Evolutionary conservation across 768 basidiomycete species (phyloP).

Genomic region (Lyophyllum shimeji): DNA sequence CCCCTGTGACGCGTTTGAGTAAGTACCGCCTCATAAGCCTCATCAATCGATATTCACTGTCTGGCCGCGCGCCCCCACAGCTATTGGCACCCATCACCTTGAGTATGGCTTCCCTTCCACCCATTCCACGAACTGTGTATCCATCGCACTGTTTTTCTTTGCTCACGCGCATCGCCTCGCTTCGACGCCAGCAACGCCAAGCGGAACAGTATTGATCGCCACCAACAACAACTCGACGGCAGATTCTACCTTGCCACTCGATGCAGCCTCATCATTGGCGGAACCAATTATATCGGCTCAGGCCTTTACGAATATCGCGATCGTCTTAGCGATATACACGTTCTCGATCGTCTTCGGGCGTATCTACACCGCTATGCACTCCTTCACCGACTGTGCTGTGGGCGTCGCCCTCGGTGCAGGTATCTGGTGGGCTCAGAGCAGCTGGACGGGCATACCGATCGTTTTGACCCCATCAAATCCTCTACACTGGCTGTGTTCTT

Average conservation of each 20-base stretch:
- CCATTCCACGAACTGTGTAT: constrained; percentile 89
- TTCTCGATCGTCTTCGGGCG: constrained; percentile 78
- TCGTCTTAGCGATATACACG: constrained; percentile 55
- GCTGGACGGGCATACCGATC: constrained; percentile 39
- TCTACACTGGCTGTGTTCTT: constrained; percentile 23
- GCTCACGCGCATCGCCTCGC: constrained; percentile 56
- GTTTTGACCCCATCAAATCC: constrained; percentile 29
- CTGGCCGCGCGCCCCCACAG: constrained; percentile 31
- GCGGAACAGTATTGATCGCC: background rate
- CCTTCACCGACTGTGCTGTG: constrained; percentile 68
- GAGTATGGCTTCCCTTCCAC: constrained; percentile 98
- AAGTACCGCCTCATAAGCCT: constrained; percentile 29
- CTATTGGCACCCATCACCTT: constrained; percentile 76
- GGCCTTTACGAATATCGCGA: constrained; percentile 41
- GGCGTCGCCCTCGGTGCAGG: constrained; percentile 64
- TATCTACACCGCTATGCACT: constrained; percentile 88
- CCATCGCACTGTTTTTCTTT: constrained; percentile 83
- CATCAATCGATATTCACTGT: background rate
- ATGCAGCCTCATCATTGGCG: constrained; percentile 16
- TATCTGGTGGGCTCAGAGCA: constrained; percentile 65
- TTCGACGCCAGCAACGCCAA: constrained; percentile 21
- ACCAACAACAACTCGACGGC: constrained; percentile 3
- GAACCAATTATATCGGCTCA: constrained; percentile 42
- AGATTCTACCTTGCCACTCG: constrained; percentile 7
- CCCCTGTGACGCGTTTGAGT: constrained; percentile 91